Evolutionary conservation across 495 filamentous ascomycete species (phyloP).

Genomic region (Neurospora sp.): DNA sequence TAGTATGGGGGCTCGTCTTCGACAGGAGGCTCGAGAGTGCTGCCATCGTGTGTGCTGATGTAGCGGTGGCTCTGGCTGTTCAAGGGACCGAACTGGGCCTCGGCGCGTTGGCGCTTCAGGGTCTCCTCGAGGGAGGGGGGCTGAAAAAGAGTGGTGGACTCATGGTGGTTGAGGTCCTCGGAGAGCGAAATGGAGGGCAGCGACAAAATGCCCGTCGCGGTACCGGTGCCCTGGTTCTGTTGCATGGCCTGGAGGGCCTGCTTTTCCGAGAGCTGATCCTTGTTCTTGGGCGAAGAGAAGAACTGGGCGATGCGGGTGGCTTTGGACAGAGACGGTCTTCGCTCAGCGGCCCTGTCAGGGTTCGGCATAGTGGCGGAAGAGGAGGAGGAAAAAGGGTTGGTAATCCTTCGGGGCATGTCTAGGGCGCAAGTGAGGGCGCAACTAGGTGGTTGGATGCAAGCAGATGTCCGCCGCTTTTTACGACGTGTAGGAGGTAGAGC

Average conservation of each 20-base stretch:
- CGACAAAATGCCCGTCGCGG: constrained; percentile 55
- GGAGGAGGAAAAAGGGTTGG: constrained; percentile 26
- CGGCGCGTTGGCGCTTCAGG: constrained; percentile 58
- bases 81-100: constrained; percentile 89
- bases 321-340: constrained; percentile 47
- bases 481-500: constrained; percentile 1
- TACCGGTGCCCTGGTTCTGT: constrained; percentile 48
- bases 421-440: neutral
- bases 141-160: constrained; percentile 73
- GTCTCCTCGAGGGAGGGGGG: constrained; percentile 84
- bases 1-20: constrained; percentile 97
- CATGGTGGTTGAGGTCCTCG: constrained; percentile 62
- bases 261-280: constrained; percentile 41
- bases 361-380: constrained; percentile 23
- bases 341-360: constrained; percentile 29
- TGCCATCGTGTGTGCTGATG: constrained; percentile 67
- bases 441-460: neutral
- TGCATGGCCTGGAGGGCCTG: constrained; percentile 55
- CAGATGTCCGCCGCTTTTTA: neutral
- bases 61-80: constrained; percentile 71
- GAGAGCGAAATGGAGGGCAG: constrained; percentile 90
- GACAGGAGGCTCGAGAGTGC: constrained; percentile 67
- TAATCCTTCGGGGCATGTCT: constrained; percentile 45
- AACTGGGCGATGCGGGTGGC: constrained; percentile 49
- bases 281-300: constrained; percentile 61